Base-by-base conservation (phyloP, 768 basidiomycete species). In the Suillus subaureus region DNA sequence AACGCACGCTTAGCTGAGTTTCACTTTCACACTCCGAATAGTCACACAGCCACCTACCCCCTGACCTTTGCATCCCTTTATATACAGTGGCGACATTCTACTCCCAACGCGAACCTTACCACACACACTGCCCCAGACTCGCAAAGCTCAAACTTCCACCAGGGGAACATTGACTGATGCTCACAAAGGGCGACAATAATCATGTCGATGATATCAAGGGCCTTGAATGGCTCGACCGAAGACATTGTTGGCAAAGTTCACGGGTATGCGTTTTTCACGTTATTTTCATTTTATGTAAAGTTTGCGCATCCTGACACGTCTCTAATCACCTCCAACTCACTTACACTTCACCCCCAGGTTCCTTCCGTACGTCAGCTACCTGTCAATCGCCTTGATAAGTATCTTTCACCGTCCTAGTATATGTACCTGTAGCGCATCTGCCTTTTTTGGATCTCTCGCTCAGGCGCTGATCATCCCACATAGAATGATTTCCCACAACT, bases 131-230 rank as follows among this genome's bases (percentile, higher is more conserved):
- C 11, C 18, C 11, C 35, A 56, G 55, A 56, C 35, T 55, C 54
- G 33, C 47, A 35, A 63, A 37, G 6, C 39, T 52, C 39, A 63
- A 77, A 72, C 60, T 77, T 69, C 21, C 75, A 3, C 71, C 75
- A 0, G 80, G 76, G 6, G 72, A 77, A 7, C 75, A 85, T 33
- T 96, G 98, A 73, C 79, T 91, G 40, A 76, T 98, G 62, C 78
- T 99, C 66, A 99, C 97, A 11, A 99, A 99, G 79, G 97, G 97
- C 0, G 97, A 99, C 74, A 99, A 99, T 78, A 99, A 99, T 77
- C 79, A 83, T 35, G 85, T 89, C 4, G 94, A 98, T 72, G 97
- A 99, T 72, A 80, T 97, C 75, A 85, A 89, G 67, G 96, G 95
- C 0, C 80, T 96, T 63, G 85, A 93, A 64, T 96, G 93, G 87